Evolutionary conservation across 768 basidiomycete species (phyloP).

Genomic region (Agaricus blazei): DNA sequence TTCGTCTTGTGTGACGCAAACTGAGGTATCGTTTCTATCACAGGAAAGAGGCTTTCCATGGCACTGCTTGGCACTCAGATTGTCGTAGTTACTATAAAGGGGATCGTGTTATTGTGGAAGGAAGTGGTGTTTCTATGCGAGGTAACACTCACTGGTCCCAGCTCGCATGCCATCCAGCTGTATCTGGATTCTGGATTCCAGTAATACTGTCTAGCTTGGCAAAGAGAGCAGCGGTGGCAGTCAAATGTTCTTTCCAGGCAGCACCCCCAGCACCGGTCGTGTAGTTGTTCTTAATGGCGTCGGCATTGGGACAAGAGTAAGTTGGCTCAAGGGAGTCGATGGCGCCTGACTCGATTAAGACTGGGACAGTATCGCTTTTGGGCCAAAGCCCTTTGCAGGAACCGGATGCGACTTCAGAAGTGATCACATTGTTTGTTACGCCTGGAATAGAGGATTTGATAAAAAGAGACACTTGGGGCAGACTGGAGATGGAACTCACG

Average conservation of each 20-base stretch:
- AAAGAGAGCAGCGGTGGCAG: slow-evolving; percentile 31
- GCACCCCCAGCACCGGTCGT: slow-evolving; percentile 31
- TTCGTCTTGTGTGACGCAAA: slow-evolving; percentile 38
- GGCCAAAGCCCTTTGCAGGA: slow-evolving; percentile 43
- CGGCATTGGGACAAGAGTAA: slow-evolving; percentile 35
- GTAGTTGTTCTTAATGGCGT: slow-evolving; percentile 26
- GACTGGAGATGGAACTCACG: slow-evolving; percentile 21
- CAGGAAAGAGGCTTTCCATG: slow-evolving; percentile 42
- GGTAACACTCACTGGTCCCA: slow-evolving; percentile 40
- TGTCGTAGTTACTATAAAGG: slow-evolving; percentile 41
- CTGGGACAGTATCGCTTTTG: slow-evolving; percentile 23
- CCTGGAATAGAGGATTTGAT: too few relatives aligned
- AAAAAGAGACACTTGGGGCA: too few relatives aligned
- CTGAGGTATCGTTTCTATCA: slow-evolving; percentile 35
- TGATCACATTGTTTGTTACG: slow-evolving; percentile 49
- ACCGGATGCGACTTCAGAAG: slow-evolving; percentile 46
- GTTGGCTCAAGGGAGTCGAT: slow-evolving; percentile 46
- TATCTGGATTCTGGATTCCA: slow-evolving; percentile 33
- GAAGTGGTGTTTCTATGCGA: not conserved
- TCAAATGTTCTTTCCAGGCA: slow-evolving; percentile 39
- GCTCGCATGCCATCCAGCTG: slow-evolving; percentile 42
- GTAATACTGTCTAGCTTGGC: slow-evolving; percentile 37
- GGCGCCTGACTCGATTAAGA: slow-evolving; percentile 31
- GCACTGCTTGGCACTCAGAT: slow-evolving; percentile 46
- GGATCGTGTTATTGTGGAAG: not conserved